Base-by-base conservation (phyloP, 108 stramenopile species). In the Phaeodactylum tricornutum region DNA sequence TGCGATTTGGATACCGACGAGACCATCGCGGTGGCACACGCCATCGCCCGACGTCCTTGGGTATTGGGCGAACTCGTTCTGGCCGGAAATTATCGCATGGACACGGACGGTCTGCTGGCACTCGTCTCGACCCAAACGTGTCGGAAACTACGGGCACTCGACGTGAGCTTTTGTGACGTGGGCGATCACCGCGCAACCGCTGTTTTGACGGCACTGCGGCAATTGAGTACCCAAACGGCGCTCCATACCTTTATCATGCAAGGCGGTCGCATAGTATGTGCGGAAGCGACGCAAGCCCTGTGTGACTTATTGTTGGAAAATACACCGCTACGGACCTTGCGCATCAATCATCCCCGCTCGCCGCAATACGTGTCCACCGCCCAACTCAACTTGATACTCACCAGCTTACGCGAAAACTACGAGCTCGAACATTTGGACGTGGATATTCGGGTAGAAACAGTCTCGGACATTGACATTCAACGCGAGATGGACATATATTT, bases 371-470 rank as follows among this genome's bases (percentile, higher is more conserved):
- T 27, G 29, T 12, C 7, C 48, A 11, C n/a, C 2, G 2, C 15
- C 17, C 48, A 29, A 36, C 31, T 49, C 21, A 17, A 49, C n/a
- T 20, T 16, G 15, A 14, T 49, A 4, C 19, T 29, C 3, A n/a
- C 15, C 17, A 21, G 48, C 24, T 21, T 49, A n/a, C 48, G 31
- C 16, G n/a, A 49, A 5, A 49, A 49, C n/a, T 49, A 49, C 21
- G 48, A 32, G 17, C 4, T 49, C n/a, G 30, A 49, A 49, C 31
- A 49, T 11, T n/a, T 49, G 48, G 33, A 29, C 30, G 16, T 49
- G 3, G 48, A 49, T 49, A 32, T 32, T n/a, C n/a, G n/a, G n/a
- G n/a, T n/a, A n/a, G n/a, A n/a, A n/a, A n/a, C n/a, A n/a, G n/a
- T n/a, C n/a, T n/a, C n/a, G n/a, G n/a, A n/a, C n/a, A n/a, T n/a